Conservation (phyloP, 2,329 filamentous ascomycete species). For the Pyrenophora graminea region DNA sequence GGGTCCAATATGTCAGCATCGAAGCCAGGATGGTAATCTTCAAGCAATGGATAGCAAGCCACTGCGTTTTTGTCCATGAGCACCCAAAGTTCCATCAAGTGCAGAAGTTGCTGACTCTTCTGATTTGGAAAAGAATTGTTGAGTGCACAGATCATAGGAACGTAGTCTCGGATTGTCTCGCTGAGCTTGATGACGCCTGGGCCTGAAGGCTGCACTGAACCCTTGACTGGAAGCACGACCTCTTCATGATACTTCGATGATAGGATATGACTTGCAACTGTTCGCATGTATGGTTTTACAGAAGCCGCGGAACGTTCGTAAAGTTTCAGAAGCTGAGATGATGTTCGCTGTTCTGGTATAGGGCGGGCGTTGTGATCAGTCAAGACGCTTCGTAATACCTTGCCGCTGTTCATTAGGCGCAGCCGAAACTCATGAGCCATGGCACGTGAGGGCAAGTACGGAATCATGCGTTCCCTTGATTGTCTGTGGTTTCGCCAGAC, state of each 20-base stretch:
- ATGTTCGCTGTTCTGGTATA: background rate
- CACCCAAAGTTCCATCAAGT: slow-evolving; percentile 62
- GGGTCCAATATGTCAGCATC: slow-evolving; percentile 56
- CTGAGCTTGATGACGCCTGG: slow-evolving; percentile 47
- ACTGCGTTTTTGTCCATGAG: slow-evolving; percentile 58
- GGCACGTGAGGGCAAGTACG: slow-evolving; percentile 48
- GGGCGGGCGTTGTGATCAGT: background rate
- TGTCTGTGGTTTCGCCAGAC: slow-evolving; percentile 28
- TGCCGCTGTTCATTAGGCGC: slow-evolving; percentile 27
- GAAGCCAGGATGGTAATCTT: slow-evolving; percentile 59
- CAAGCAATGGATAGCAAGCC: slow-evolving; percentile 53
- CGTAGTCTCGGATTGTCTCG: slow-evolving; percentile 30
- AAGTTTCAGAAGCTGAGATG: slow-evolving; percentile 18
- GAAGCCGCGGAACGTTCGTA: slow-evolving; percentile 18
- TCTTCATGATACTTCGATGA: slow-evolving; percentile 24
- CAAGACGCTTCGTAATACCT: slow-evolving; percentile 7
- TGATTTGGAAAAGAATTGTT: slow-evolving; percentile 49
- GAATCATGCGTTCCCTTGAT: slow-evolving; percentile 47
- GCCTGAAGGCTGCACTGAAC: background rate
- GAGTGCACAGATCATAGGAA: slow-evolving; percentile 22
- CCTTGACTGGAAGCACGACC: slow-evolving; percentile 38
- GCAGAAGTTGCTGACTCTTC: slow-evolving; percentile 59
- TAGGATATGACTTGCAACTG: slow-evolving; percentile 12
- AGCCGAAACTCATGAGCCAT: slow-evolving; percentile 18
- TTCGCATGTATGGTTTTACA: slow-evolving; percentile 21